Evolutionary conservation across 2,329 filamentous ascomycete genomes (phyloP).

Genomic region (Rutstroemia sydowiana): DNA sequence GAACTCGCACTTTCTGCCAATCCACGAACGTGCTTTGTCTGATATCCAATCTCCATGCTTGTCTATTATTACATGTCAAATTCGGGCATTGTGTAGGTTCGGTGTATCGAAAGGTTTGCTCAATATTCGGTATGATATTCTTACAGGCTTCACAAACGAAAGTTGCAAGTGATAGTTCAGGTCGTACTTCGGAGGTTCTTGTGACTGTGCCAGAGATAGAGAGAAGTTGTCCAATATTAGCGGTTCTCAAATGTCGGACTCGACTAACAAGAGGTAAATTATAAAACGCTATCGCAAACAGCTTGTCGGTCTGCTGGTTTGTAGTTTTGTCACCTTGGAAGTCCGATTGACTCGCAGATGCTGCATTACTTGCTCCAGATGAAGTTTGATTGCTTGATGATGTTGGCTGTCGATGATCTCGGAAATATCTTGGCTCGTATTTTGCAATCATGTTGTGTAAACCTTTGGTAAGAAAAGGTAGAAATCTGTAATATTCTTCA

Average conservation of each 20-base stretch:
- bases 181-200: conserved; percentile 90
- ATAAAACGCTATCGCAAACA: conserved; percentile 75
- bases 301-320: conserved; percentile 93
- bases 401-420: conserved; percentile 80
- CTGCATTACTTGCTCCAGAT: conserved; percentile 56
- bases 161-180: conserved; percentile 84
- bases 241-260: conserved; percentile 56
- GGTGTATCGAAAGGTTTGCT: conserved; percentile 96
- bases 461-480: conserved; percentile 82
- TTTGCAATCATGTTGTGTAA: conserved; percentile 91
- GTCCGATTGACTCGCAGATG: conserved; percentile 56
- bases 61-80: conserved; percentile 73
- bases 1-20: conserved; percentile 97
- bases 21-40: conserved; percentile 95
- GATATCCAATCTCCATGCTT: conserved; percentile 95
- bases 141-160: conserved; percentile 89
- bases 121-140: conserved; percentile 77
- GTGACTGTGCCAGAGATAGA: conserved; percentile 97
- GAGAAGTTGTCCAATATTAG: conserved; percentile 84
- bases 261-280: conserved; percentile 49
- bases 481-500: conserved; percentile 87
- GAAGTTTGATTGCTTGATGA: conserved; percentile 65
- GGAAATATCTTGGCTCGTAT: conserved; percentile 89
- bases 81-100: conserved; percentile 96
- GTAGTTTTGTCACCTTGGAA: conserved; percentile 63